These are phyloP conservation scores for Alternaria hordeiaustralica DNA, from an alignment of 2,329 filamentous ascomycete species.

Conservation along the genomic window DNA sequence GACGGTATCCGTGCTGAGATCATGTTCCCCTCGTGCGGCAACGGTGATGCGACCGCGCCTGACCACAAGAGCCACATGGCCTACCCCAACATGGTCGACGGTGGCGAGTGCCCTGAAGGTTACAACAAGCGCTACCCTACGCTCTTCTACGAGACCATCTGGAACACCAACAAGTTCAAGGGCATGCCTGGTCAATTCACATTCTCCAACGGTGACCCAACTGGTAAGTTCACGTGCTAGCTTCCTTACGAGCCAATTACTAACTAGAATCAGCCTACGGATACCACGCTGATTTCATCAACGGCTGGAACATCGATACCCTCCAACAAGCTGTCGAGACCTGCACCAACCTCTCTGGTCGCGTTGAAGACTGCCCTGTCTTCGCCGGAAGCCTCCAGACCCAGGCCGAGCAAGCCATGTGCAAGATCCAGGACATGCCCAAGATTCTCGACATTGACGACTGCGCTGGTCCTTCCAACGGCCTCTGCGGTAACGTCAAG, in stretches of 20 bases:
- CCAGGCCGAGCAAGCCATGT: constrained; percentile 61
- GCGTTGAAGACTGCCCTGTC: constrained; percentile 74
- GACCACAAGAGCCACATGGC: constrained; percentile 70
- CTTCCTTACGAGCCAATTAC: neutral
- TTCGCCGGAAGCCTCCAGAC: constrained; percentile 67
- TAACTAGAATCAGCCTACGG: constrained; percentile 64
- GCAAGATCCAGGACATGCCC: constrained; percentile 67
- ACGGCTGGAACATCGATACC: constrained; percentile 71
- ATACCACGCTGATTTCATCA: constrained; percentile 74
- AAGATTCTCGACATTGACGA: constrained; percentile 64
- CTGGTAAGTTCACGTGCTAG: constrained; percentile 62
- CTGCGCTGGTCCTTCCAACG: constrained; percentile 60
- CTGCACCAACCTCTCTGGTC: constrained; percentile 75
- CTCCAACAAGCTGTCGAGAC: constrained; percentile 72
- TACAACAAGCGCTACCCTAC: constrained; percentile 64
- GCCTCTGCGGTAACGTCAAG: constrained; percentile 72
- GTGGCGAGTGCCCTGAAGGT: constrained; percentile 61
- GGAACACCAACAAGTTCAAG: constrained; percentile 60
- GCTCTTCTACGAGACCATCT: constrained; percentile 67
- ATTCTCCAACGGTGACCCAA: constrained; percentile 73
- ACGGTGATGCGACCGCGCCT: constrained; percentile 65
- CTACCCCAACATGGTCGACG: constrained; percentile 62
- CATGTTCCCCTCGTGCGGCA: constrained; percentile 79
- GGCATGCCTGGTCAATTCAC: constrained; percentile 65
- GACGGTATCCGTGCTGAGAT: constrained; percentile 77